A percentile compares a stretch with the other conserved stretches of the same genome.
These are phyloP conservation scores for Parietaria judaica DNA, from an alignment of 306 rosid genomes.

Conservation along the genomic window DNA sequence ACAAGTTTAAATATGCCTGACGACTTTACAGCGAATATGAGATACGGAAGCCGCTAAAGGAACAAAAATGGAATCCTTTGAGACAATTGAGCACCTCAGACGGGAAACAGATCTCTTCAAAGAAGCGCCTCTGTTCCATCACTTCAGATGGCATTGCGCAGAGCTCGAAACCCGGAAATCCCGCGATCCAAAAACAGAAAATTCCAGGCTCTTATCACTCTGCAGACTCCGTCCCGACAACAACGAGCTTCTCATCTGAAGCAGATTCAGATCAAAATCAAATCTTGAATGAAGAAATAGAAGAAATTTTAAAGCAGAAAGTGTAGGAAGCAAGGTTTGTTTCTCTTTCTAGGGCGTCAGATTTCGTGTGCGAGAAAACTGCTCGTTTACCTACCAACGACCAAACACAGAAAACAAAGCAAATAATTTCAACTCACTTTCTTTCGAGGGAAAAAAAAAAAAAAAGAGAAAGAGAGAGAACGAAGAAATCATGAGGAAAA, in stretches of 20 bases:
- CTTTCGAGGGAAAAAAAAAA: background rate
- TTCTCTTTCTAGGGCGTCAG: background rate
- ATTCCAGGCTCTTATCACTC: constrained; percentile 19
- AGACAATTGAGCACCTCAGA: constrained; percentile 41
- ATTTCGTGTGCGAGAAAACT: constrained; percentile 13
- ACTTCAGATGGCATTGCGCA: constrained; percentile 65
- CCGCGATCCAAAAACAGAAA: constrained; percentile 9
- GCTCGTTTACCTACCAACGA: constrained; percentile 51
- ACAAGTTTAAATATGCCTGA: constrained; percentile 9
- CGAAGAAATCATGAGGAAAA: background rate
- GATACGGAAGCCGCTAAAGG: too few species aligned
- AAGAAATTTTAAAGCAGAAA: background rate
- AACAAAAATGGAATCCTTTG: background rate
- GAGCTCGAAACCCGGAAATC: constrained; percentile 25
- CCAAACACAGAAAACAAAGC: constrained; percentile 36
- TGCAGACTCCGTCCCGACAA: constrained; percentile 16
- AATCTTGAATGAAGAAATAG: background rate
- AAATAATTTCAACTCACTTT: background rate
- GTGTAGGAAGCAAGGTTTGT: background rate
- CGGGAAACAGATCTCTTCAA: constrained; percentile 47
- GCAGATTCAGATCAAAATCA: background rate
- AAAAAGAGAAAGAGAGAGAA: background rate
- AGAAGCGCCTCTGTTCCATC: constrained; percentile 55
- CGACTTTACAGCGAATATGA: background rate
- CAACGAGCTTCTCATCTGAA: constrained; percentile 25